Percentiles rank a stretch among this genome's conserved stretches.
Conservation (phyloP, 148 eudicot genomes). For the Silene conica region DNA sequence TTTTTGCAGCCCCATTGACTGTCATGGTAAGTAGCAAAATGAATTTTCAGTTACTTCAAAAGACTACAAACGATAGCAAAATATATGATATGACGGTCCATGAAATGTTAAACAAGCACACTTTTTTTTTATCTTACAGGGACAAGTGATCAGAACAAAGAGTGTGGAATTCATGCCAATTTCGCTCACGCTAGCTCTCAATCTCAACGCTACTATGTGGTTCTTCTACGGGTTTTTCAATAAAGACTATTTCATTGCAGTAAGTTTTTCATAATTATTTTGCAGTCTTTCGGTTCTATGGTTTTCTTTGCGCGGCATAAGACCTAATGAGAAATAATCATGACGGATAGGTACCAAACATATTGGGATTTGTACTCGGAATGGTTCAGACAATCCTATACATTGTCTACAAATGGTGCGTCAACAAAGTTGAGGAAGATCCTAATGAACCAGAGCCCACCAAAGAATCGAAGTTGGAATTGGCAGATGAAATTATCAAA, state of each 20-base stretch:
- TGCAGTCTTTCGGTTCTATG: background rate
- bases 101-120: constrained; percentile 3
- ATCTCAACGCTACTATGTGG: constrained; percentile 51
- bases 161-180: constrained; percentile 68
- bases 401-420: constrained; percentile 37
- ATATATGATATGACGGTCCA: background rate
- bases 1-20: constrained; percentile 56
- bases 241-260: constrained; percentile 49
- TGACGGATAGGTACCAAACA: constrained; percentile 51
- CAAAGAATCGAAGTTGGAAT: constrained; percentile 15
- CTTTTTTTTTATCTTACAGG: constrained; percentile 27
- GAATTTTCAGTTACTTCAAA: background rate
- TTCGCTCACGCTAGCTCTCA: constrained; percentile 45
- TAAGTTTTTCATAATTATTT: constrained; percentile 26
- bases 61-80: background rate
- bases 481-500: constrained; percentile 9
- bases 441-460: constrained; percentile 20
- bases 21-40: constrained; percentile 43
- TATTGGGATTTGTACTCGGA: constrained; percentile 59
- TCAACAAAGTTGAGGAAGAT: constrained; percentile 18
- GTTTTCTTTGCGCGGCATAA: constrained; percentile 5
- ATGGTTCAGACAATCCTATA: constrained; percentile 45
- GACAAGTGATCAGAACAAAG: constrained; percentile 48
- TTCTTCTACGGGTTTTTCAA: constrained; percentile 64
- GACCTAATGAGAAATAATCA: constrained; percentile 2